Base-by-base conservation (phyloP, 2,329 filamentous ascomycete species). In the Coniochaeta prunicola region DNA sequence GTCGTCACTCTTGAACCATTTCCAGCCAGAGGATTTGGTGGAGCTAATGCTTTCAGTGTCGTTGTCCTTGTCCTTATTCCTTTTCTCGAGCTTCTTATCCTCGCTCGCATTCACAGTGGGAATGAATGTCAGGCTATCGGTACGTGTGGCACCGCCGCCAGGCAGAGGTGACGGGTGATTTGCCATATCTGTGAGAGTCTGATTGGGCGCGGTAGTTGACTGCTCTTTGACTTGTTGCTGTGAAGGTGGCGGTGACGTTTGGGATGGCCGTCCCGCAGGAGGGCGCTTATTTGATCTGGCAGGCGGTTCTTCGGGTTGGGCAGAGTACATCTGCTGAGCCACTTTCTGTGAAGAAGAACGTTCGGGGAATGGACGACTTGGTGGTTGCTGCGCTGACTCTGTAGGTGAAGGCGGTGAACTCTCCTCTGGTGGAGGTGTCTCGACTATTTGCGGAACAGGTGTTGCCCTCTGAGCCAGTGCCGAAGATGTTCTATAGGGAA, bases 1-100 rank as follows among this genome's bases (percentile, higher is more conserved):
- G 60, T 92, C 88, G 58, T 93, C 90, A 33, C 92, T 81, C 65
- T 86, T 87, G 70, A 96, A 85, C 88, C 89, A 92, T 64, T 90
- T 90, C 90, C 91, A 89, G 71, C 85, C 84, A 71, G 84, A 91
- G 61, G 88, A 89, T 70, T 94, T 96, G 61, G 87, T 79, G 38
- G 91, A 92, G 68, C 92, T 93, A 59, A 88, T 79, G 56, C 80
- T 80, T 53, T 90, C 86, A 1, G 72, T 67, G 17, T 87, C 79
- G 3, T 17, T 10, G 10, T 88, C 82, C 62, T 82, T 85, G 4
- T 92, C 88, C 68, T 89, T 92, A 56, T 84, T 81, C 65, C 87
- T 91, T 70, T 85, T 87, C n/a, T 92, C 89, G 0, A 77, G 67
- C 66, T 89, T 91, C 71, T 85, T 89, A 58, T 94, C 90, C 59